phyloP scores from a whole-genome alignment of 345 rosid genomes.

The Raphanus raphanistrum region DNA sequence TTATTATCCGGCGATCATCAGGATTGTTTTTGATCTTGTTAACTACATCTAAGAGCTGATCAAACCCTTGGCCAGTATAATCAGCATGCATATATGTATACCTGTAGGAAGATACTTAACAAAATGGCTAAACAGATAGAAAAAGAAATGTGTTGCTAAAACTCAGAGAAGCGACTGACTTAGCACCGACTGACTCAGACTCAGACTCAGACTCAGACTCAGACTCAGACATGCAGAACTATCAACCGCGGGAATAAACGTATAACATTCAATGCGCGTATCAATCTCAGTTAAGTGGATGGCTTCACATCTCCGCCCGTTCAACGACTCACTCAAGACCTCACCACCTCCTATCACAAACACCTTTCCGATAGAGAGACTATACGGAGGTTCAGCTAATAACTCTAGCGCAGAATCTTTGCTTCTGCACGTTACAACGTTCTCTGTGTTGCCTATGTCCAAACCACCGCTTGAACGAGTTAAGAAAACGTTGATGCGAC shows the following conservation, averaged over 20 bases:
- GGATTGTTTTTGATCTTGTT: constrained; percentile 85
- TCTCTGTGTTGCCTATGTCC: constrained; percentile 84
- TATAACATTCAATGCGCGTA: too few relatives aligned
- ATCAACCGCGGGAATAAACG: too few relatives aligned
- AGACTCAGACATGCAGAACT: too few relatives aligned
- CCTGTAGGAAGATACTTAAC: constrained; percentile 42
- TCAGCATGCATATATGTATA: constrained; percentile 90
- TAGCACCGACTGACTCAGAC: constrained; percentile 74
- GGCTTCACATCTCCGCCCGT: constrained; percentile 77
- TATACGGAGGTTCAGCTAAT: constrained; percentile 74
- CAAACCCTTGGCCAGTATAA: constrained; percentile 87
- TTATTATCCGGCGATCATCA: constrained; percentile 74
- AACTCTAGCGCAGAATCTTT: constrained; percentile 71
- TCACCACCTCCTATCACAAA: constrained; percentile 94
- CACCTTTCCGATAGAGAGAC: constrained; percentile 80
- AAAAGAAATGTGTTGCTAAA: neutral
- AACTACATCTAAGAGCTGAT: constrained; percentile 79
- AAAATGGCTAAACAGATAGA: too few relatives aligned
- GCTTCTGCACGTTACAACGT: constrained; percentile 85
- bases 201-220: constrained; percentile 22
- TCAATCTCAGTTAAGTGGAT: constrained; percentile 41
- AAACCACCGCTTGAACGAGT: constrained; percentile 78
- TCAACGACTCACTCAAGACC: constrained; percentile 62
- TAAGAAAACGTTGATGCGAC: constrained; percentile 90
- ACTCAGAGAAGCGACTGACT: constrained; percentile 43